Base-by-base conservation (phyloP, 2,329 filamentous ascomycete species). In the Alternaria sp. region DNA sequence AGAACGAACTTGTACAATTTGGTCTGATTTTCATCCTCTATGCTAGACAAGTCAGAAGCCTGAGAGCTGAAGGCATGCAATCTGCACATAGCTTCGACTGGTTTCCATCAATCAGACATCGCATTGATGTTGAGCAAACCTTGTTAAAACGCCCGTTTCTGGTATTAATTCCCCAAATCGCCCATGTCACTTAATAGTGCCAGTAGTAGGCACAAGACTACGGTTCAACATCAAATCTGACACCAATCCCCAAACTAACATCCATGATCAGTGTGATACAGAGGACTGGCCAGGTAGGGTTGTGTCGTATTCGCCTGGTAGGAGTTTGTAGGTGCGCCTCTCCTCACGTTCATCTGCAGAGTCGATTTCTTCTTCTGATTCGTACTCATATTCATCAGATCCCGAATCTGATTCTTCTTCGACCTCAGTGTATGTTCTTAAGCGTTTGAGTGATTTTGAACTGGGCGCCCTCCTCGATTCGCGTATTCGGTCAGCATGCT, bases 291-390 rank as follows among this genome's bases (percentile, higher is more conserved):
- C 7, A 16, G 20, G 12, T 12, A 24, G 11, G 18, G 12, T 42
- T 9, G 20, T 24, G 11, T 42, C 20, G 20, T 24, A 16, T 42
- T 47, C 43, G 9, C 43, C 24, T 8, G 43, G 26, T 11, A 47
- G 26, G 5, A 47, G 16, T 14, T 11, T 47, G 26, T 47, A 47
- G 8, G 16, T 1, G 16, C 26, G 24, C 24, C 9, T 18, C 36
- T 51, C 49, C n/a, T 51, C 49, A 16, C n/a, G n/a, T 30, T 51
- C 49, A 20, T 51, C 49, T 6, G 22, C 36, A 28, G 36, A 11
- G 12, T 51, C 34, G 6, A n/a, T 16, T 14, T 51, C 49, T 18
- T 30, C 48, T 11, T 51, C 49, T 20, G 36, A 34, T 16, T 51
- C 36, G 4, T 51, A 51, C 49, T 51, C 49, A 20, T 36, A 51